These are phyloP conservation scores for Tirmania nivea DNA, from an alignment of 495 filamentous ascomycete genomes.

Conservation along the genomic window DNA sequence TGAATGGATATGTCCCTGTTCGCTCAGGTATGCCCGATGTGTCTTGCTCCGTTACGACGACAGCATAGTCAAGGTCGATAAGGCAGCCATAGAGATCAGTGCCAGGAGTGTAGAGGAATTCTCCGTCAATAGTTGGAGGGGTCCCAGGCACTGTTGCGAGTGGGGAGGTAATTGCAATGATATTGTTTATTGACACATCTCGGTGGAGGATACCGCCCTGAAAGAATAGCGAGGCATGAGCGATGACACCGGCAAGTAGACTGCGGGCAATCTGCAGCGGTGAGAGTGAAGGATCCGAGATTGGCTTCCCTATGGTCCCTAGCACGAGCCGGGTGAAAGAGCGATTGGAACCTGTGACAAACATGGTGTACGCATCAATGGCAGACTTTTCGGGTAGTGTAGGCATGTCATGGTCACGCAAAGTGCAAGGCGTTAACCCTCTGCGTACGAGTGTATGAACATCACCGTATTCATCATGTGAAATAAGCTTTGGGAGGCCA, in stretches of 20 bases:
- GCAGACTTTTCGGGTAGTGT: too few relatives aligned
- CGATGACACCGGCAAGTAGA: background rate
- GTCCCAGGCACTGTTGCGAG: background rate
- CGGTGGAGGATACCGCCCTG: background rate
- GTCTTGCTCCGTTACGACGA: background rate
- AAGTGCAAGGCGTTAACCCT: too few relatives aligned
- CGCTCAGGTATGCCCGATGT: conserved; percentile 6
- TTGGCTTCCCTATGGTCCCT: too few relatives aligned
- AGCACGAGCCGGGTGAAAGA: too few relatives aligned
- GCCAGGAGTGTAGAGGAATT: background rate
- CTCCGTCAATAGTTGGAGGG: too few relatives aligned
- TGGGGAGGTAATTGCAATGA: background rate
- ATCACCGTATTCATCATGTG: too few relatives aligned
- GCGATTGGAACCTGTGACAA: too few relatives aligned
- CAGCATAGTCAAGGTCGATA: conserved; percentile 11
- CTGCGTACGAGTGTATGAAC: too few relatives aligned
- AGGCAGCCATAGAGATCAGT: conserved; percentile 7
- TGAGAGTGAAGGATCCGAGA: too few relatives aligned
- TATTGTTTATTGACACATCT: background rate
- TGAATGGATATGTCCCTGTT: conserved; percentile 9
- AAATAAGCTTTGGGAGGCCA: too few relatives aligned
- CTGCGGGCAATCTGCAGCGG: background rate
- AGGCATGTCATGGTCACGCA: too few relatives aligned
- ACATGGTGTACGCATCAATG: too few relatives aligned
- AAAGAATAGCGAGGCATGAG: background rate